phyloP scores from a whole-genome alignment of 228 moss, liverwort and hornwort species.

The Sphagnum magellanicum region DNA sequence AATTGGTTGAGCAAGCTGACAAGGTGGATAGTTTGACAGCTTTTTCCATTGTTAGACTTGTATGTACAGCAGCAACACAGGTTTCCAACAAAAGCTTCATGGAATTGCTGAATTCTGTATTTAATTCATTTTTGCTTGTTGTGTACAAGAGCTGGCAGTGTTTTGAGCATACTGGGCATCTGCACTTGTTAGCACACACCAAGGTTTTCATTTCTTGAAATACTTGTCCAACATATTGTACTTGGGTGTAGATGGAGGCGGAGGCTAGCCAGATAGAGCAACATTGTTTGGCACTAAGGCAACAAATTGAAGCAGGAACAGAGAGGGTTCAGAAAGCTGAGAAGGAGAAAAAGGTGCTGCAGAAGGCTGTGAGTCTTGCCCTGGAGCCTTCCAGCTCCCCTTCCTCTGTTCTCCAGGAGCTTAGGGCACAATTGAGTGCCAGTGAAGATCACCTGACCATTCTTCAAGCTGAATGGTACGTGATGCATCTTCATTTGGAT shows the following conservation, averaged over 20 bases:
- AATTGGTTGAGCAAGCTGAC: slow-evolving; percentile 37
- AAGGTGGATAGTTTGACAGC: slow-evolving; percentile 17
- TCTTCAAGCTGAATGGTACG: slow-evolving; percentile 71
- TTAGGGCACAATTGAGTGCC: slow-evolving; percentile 37
- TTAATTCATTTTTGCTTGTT: background rate
- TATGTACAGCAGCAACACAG: background rate
- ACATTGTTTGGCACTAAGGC: slow-evolving; percentile 20
- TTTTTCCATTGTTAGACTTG: background rate
- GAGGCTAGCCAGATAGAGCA: slow-evolving; percentile 37
- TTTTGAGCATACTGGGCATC: background rate
- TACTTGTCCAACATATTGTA: no score
- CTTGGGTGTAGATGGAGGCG: slow-evolving; percentile 25
- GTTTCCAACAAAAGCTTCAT: background rate
- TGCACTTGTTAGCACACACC: background rate
- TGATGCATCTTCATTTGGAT: no score
- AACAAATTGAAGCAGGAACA: slow-evolving; percentile 21
- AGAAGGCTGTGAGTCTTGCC: slow-evolving; percentile 52
- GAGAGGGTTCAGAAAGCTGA: slow-evolving; percentile 27
- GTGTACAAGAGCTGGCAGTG: background rate
- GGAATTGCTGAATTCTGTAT: no score
- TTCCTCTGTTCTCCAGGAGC: slow-evolving; percentile 36
- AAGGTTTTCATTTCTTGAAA: background rate
- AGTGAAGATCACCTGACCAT: slow-evolving; percentile 49
- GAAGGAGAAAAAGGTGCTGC: slow-evolving; percentile 28
- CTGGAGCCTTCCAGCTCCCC: slow-evolving; percentile 38